Evolutionary conservation across 2,329 filamentous ascomycete genomes (phyloP), one percentile per base, ranked within the genome.

Genomic region (Epichloe coenophiala): DNA sequence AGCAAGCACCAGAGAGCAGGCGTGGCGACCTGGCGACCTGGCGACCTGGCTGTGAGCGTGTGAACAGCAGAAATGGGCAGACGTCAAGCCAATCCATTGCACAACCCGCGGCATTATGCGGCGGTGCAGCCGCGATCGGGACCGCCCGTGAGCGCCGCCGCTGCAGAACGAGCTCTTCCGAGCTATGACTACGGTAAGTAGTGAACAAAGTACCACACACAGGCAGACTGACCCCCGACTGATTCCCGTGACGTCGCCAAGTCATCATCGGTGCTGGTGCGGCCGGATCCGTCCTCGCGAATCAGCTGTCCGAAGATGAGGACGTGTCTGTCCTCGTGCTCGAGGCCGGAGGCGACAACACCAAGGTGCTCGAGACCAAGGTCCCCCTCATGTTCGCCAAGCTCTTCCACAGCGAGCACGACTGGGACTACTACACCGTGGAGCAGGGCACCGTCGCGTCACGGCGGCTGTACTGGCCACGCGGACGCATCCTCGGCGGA

Each of bases 231-330:
- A 3, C 3, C 3, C 27, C 27, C n/a, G 27, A 19, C 42, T 45
- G 42, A 45, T 5, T 35, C 27, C 27, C 3, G 8, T 9, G 9
- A 17, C 31, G 21, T 43, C 23, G 21, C 13, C 36, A 37, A 58
- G 55, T 63, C 19, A 55, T 63, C 42, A 57, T 62, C 5, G 61
- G 62, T 17, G 61, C 58, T 27, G 62, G 62, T 3, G 56, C 57
- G 1, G 60, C 62, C 0, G 62, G 62, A 31, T 54, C 60, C n/a
- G 60, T 64, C 12, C 56, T 65, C 36, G 62, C 61, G 13, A 58
- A 54, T 47, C 58, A 60, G 48, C 58, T 63, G 11, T 60, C 59
- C 13, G 57, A 62, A 40, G 57, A 63, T 48, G 45, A 48, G 4
- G 45, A 54, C 46, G 51, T 56, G 19, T 51, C 52, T 11, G 56